These are phyloP conservation scores for Stagonosporopsis vannaccii DNA, from an alignment of 2,329 filamentous ascomycete species.

Conservation along the genomic window DNA sequence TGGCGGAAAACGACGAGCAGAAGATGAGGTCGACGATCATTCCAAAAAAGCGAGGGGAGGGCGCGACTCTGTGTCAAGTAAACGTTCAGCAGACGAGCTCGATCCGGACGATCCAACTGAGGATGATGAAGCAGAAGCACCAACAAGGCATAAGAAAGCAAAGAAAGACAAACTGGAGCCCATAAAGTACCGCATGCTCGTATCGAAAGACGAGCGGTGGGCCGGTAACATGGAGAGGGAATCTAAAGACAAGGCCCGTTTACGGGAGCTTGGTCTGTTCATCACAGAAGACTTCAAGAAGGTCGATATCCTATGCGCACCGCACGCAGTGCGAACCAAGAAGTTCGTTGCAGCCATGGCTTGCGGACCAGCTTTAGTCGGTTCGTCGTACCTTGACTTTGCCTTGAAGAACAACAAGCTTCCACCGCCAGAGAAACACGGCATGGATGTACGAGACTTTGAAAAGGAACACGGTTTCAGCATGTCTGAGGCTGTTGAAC, in stretches of 20 bases:
- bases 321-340: slow-evolving; percentile 83
- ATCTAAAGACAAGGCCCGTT: slow-evolving; percentile 78
- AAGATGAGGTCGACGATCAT: slow-evolving; percentile 48
- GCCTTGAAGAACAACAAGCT: slow-evolving; percentile 74
- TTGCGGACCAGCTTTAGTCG: slow-evolving; percentile 78
- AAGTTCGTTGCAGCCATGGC: slow-evolving; percentile 93
- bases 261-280: slow-evolving; percentile 83
- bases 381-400: slow-evolving; percentile 78
- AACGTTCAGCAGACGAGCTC: slow-evolving; percentile 55
- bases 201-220: slow-evolving; percentile 89
- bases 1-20: slow-evolving; percentile 53
- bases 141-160: slow-evolving; percentile 68
- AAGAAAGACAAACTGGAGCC: slow-evolving; percentile 61
- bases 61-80: slow-evolving; percentile 51
- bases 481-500: slow-evolving; percentile 70
- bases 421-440: slow-evolving; percentile 69
- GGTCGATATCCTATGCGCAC: slow-evolving; percentile 88
- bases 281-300: slow-evolving; percentile 77
- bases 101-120: slow-evolving; percentile 51
- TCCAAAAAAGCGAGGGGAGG: slow-evolving; percentile 34
- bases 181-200: slow-evolving; percentile 75
- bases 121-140: slow-evolving; percentile 58
- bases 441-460: slow-evolving; percentile 73
- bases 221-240: slow-evolving; percentile 75
- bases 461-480: slow-evolving; percentile 76